Base-by-base conservation (phyloP, 1,284 basidiomycete genomes). In the Somion occarium region DNA sequence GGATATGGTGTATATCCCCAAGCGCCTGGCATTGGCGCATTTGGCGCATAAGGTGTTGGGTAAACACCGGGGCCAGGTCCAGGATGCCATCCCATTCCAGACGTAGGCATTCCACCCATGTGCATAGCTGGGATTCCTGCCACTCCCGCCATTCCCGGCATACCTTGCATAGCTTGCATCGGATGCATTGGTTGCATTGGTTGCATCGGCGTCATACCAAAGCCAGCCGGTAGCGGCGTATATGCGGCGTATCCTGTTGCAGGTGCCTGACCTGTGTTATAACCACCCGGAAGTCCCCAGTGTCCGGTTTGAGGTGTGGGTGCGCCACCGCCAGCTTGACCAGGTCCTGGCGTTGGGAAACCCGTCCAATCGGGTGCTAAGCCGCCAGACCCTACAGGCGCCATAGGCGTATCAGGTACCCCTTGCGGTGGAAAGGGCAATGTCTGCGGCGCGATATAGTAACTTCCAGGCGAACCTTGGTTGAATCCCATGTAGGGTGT, bases 321-420 rank as follows among this genome's bases (percentile, higher is more conserved):
- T 34, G 30, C 15, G 15, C 30, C 15, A 34, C 30, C 30, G 30
- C 7, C 30, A 15, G 30, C 15, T 34, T 7, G 15, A 34, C 30
- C 30, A 15, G 30, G 15, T 15, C 30, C 15, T 34, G 30, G 15
- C 30, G 7, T 7, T 7, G 30, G 64, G 43, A 61, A 66, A 3
- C 65, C 65, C 1, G 61, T 63, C 52, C 54, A 66, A 48, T 66
- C 64, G 2, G 56, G 44, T 1, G 62, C 60, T 34, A 64, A 56
- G 1, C 64, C 63, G 30, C 56, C 54, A 5, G 48, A 50, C 1
- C 53, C 49, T 1, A 59, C 50, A 1, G 58, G 57, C 3, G 62
- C 55, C 44, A 60, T 48, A 2, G 61, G 5, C 65, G 67, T 48
- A 67, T 59, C 52, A 61, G 63, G 59, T 69, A 69, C 42, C 5